A percentile compares a stretch with the other conserved stretches of the same genome.
phyloP scores from a whole-genome alignment of 2,329 filamentous ascomycete species.

The Aspergillus ibericus region DNA sequence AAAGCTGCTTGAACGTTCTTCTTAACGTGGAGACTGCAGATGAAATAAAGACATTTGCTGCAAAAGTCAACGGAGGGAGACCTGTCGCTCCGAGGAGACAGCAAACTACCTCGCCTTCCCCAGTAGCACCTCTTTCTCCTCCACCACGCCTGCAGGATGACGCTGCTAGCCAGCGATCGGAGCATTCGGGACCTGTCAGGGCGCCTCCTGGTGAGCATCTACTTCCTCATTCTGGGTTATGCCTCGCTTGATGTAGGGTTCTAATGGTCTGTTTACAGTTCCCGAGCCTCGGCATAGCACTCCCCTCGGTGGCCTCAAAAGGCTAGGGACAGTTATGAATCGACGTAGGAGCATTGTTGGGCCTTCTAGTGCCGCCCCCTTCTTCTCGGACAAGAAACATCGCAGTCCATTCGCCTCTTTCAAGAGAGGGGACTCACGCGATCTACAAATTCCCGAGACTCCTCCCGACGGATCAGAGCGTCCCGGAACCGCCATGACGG shows the following conservation, averaged over 20 bases:
- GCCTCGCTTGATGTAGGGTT: background rate
- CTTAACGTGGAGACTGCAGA: conserved; percentile 83
- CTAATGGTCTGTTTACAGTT: conserved; percentile 24
- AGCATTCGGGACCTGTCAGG: conserved; percentile 43
- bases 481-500: conserved; percentile 32
- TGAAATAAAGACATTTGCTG: conserved; percentile 66
- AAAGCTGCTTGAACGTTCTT: conserved; percentile 76
- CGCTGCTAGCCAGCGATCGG: conserved; percentile 56
- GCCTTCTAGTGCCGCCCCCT: conserved; percentile 30
- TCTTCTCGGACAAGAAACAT: conserved; percentile 42
- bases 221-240: background rate
- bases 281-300: conserved; percentile 43
- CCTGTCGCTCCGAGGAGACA: conserved; percentile 30
- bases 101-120: conserved; percentile 23
- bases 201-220: conserved; percentile 38
- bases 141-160: conserved; percentile 52
- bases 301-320: conserved; percentile 46
- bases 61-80: conserved; percentile 40
- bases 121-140: conserved; percentile 37
- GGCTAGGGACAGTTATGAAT: conserved; percentile 50
- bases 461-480: conserved; percentile 30
- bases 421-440: conserved; percentile 42
- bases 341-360: conserved; percentile 46
- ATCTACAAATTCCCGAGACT: conserved; percentile 39
- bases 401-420: conserved; percentile 46